Conservation (phyloP, 306 rosid species). For the Fragaria nilgerrensis region DNA sequence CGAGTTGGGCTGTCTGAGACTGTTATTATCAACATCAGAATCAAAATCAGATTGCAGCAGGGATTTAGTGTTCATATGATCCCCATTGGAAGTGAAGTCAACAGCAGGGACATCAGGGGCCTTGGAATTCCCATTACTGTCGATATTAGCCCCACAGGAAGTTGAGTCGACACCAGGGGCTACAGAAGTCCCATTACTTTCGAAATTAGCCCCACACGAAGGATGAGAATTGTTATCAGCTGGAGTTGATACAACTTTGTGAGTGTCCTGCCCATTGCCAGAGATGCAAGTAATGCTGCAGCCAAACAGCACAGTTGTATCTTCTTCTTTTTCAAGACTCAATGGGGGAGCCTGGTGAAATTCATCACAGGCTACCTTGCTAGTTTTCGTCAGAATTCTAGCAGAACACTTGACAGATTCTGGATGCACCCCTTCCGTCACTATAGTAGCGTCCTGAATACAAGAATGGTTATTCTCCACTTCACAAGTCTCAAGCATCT, state of each 20-base stretch:
- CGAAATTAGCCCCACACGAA: slow-evolving; percentile 7
- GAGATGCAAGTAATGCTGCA: slow-evolving; percentile 17
- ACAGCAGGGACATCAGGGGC: slow-evolving; percentile 20
- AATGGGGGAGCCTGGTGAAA: slow-evolving; percentile 13
- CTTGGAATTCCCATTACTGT: slow-evolving; percentile 32
- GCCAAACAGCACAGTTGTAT: slow-evolving; percentile 3
- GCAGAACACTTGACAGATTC: slow-evolving; percentile 22
- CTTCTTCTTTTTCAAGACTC: slow-evolving; percentile 24
- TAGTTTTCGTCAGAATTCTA: slow-evolving; percentile 18
- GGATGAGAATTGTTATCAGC: slow-evolving; percentile 1
- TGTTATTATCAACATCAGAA: slow-evolving; percentile 36
- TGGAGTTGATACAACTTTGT: slow-evolving; percentile 20
- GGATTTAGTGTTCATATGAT: not conserved
- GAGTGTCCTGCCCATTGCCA: slow-evolving; percentile 23
- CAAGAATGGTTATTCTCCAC: slow-evolving; percentile 19
- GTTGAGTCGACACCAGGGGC: slow-evolving; percentile 16
- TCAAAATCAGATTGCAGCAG: slow-evolving; percentile 34
- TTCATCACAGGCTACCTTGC: slow-evolving; percentile 27
- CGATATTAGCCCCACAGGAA: slow-evolving; percentile 11
- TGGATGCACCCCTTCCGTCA: slow-evolving; percentile 16
- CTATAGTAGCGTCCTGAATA: slow-evolving; percentile 18
- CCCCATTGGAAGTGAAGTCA: slow-evolving; percentile 18
- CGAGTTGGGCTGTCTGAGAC: slow-evolving; percentile 35
- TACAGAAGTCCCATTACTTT: slow-evolving; percentile 33
- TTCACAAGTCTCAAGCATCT: slow-evolving; percentile 23